Evolutionary conservation across 345 rosid species (phyloP), one percentile per base, ranked within the genome.

Genomic region (Arabidopsis arenosa): DNA sequence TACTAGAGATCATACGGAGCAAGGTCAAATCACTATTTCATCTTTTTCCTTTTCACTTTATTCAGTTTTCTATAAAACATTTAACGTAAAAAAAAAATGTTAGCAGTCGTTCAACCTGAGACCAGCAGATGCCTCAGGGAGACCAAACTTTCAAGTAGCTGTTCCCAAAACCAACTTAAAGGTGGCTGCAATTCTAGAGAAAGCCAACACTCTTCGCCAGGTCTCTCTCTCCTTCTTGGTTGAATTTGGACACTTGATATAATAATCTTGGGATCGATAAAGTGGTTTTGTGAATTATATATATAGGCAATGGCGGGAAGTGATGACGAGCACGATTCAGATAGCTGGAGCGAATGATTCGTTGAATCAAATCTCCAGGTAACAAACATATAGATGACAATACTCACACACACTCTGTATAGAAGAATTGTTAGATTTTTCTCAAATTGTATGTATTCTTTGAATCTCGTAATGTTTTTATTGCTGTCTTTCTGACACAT

Each of bases 111-210:
- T 88, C 75, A 92, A 86, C 86, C 73, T 94, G 87, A 92, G 88
- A 85, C 97, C 96, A 57, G 81, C 97, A 7, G 65, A 74, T 18
- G 78, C 69, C 15, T 80, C 86, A 13, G 57, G 15, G 75, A 86
- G 95, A 82, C 93, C 95, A 63, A 82, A 87, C 80, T 69, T 89
- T 60, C 98, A 84, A 72, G 71, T 60, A 69, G 89, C 88, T 69
- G 64, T 53, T 61, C 97, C 98, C 44, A 86, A 76, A 77, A 90
- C 97, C 69, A 94, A 92, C 85, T 76, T 89, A 80, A 92, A 69
- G 85, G 91, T 94, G 80, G 93, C 95, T 70, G 98, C 97, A 63
- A 92, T 94, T 74, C 85, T 94, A 80, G 93, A 90, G 93, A 94
- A 92, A 81, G 98, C 98, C 79, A 92, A 83, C 79, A 86, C 92